phyloP scores from a whole-genome alignment of 352 stramenopile genomes.

The Thalassiosira ordinaria region DNA sequence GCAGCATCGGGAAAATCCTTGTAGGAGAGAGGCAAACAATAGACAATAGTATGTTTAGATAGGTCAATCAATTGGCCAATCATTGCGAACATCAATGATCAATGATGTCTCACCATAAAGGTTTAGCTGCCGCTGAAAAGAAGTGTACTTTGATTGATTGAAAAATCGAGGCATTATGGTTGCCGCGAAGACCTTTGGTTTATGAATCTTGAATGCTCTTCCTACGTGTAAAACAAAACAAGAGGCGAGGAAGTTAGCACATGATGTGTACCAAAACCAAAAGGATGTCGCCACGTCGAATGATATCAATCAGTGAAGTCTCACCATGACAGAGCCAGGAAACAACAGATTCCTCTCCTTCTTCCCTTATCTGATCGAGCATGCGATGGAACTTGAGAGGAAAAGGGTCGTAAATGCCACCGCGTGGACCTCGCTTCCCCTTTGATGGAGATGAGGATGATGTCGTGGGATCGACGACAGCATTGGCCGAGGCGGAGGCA shows the following conservation, averaged over 20 bases:
- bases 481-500: neutral
- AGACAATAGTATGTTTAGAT: neutral
- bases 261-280: too few relatives aligned
- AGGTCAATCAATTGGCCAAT: neutral
- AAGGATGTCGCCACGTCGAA: too few relatives aligned
- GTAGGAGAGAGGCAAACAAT: neutral
- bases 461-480: neutral
- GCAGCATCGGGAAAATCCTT: slow-evolving; percentile 42
- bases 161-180: slow-evolving; percentile 86
- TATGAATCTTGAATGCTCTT: slow-evolving; percentile 67
- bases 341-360: slow-evolving; percentile 57
- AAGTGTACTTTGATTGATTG: slow-evolving; percentile 89
- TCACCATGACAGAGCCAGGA: slow-evolving; percentile 70
- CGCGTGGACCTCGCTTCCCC: slow-evolving; percentile 40
- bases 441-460: too few relatives aligned
- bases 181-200: slow-evolving; percentile 61
- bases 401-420: slow-evolving; percentile 67
- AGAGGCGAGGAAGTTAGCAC: too few relatives aligned
- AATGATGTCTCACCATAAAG: slow-evolving; percentile 74
- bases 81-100: neutral
- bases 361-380: slow-evolving; percentile 60
- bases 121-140: slow-evolving; percentile 90
- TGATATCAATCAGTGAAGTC: too few relatives aligned
- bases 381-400: slow-evolving; percentile 72
- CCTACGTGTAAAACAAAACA: too few relatives aligned